These are phyloP conservation scores for Yamadazyma phyllophila DNA, from an alignment of 805 yeast species.

Conservation along the genomic window DNA sequence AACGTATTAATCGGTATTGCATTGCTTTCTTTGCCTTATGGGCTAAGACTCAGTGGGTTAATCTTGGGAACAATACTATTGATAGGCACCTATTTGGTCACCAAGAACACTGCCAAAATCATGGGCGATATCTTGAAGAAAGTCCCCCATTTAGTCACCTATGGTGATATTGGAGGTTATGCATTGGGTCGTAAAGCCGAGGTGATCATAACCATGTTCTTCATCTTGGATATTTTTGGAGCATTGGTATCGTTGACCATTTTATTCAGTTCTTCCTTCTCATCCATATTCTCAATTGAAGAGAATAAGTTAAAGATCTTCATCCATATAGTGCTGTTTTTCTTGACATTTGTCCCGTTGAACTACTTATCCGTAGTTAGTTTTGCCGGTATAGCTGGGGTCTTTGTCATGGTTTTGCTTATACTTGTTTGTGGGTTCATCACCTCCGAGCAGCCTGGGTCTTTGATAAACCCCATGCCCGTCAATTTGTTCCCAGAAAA, in stretches of 20 bases:
- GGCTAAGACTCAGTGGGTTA: slow-evolving; percentile 69
- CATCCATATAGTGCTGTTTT: slow-evolving; percentile 38
- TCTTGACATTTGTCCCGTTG: slow-evolving; percentile 55
- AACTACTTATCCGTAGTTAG: slow-evolving; percentile 54
- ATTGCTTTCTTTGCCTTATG: slow-evolving; percentile 69
- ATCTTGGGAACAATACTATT: slow-evolving; percentile 46
- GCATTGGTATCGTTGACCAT: slow-evolving; percentile 59
- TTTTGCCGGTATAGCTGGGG: slow-evolving; percentile 55
- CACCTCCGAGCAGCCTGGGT: slow-evolving; percentile 48
- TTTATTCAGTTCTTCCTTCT: slow-evolving; percentile 59
- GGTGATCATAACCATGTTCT: slow-evolving; percentile 44
- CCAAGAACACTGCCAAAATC: slow-evolving; percentile 53
- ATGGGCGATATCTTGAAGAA: slow-evolving; percentile 47
- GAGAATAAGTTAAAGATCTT: slow-evolving; percentile 26
- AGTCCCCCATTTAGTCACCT: slow-evolving; percentile 44
- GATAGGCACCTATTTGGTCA: slow-evolving; percentile 44
- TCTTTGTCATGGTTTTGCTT: slow-evolving; percentile 47
- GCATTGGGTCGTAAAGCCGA: slow-evolving; percentile 49
- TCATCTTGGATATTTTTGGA: slow-evolving; percentile 57
- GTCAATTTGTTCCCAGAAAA: slow-evolving; percentile 34
- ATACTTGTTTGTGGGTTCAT: slow-evolving; percentile 48
- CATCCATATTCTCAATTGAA: slow-evolving; percentile 39
- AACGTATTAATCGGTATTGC: slow-evolving; percentile 79
- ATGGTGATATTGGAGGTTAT: slow-evolving; percentile 56
- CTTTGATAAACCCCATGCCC: slow-evolving; percentile 47